Base-by-base conservation (phyloP, 345 rosid species). In the Ceriops decandra region DNA sequence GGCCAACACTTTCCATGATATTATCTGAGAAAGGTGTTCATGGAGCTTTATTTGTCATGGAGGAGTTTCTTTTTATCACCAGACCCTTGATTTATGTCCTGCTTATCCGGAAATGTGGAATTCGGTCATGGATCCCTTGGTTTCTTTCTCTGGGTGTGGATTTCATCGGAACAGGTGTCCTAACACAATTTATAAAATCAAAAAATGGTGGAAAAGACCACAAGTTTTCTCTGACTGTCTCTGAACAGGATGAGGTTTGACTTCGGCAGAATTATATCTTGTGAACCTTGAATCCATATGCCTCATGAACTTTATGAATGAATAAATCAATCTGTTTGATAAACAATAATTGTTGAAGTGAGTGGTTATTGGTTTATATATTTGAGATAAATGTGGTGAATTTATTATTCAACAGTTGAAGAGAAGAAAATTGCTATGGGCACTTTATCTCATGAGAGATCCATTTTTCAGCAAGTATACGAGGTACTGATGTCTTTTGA, bases 81-180 rank as follows among this genome's bases (percentile, higher is more conserved):
- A 88, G 99, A 66, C 98, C 98, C n/a, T 91, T 95, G 59, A 83
- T 92, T 27, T 92, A 92, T 73, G 98, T 95, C 71, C 64, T 90
- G n/a, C 84, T 90, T 72, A 86, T 92, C 68, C 82, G 91, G 82
- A 90, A 78, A 83, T 86, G 78, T 49, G 97, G 96, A 66, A 72
- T 81, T 72, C 82, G 86, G 36, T 95, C 99, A 17, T 95, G 99
- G 99, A 81, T 80, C 63, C 98, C 98, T 27, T 92, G 98, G 98
- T 85, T 85, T 77, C 70, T 95, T 67, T 95, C 99, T 6, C 83
- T 92, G 62, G 85, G 82, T 36, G 79, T 88, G 70, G 97, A 92
- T 68, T 33, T 86, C 2, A 20, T 81, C 5, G 98, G 93, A 32
- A 67, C 80, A 59, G 83, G 92, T 53, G 62, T 88, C 67, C 77